phyloP scores from a whole-genome alignment of 139 green algal species.

The Closterium sp. region DNA sequence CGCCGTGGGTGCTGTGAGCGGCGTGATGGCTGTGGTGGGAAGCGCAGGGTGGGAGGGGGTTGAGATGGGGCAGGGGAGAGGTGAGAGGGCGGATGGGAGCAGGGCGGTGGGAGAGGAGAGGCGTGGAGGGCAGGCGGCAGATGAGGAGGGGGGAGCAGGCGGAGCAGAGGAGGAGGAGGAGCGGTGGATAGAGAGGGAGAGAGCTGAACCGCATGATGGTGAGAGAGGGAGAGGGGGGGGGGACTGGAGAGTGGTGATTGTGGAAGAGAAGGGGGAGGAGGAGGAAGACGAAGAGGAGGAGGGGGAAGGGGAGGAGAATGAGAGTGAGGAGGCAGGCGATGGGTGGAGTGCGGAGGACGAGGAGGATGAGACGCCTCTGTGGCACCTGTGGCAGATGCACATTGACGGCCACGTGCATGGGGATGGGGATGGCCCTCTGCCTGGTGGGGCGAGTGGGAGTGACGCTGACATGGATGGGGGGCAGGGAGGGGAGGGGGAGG shows the following conservation, averaged over 20 bases:
- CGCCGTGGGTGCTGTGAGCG: not conserved
- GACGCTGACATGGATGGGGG: too few species aligned
- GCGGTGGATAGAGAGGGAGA: too few species aligned
- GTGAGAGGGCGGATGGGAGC: not conserved
- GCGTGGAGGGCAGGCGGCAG: too few species aligned
- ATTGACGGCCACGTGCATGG: too few species aligned
- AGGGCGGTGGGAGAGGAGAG: not conserved
- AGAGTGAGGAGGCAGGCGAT: not conserved
- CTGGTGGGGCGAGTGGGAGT: too few species aligned
- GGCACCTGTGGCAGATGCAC: too few species aligned
- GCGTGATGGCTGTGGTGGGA: not conserved
- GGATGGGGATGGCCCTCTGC: not conserved
- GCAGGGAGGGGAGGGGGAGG: too few species aligned
- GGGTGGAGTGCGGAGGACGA: not conserved
- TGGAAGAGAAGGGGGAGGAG: not conserved
- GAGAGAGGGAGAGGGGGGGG: not conserved
- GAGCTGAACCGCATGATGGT: not conserved
- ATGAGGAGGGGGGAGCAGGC: not conserved
- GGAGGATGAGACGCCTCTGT: not conserved
- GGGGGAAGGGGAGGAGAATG: not conserved
- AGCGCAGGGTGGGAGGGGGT: not conserved
- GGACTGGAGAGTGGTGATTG: not conserved
- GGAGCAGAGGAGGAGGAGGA: not conserved
- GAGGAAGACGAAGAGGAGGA: not conserved
- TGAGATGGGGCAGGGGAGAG: not conserved